Evolutionary conservation across 148 eudicot species (phyloP).

Genomic region (Heliosperma pusillum): DNA sequence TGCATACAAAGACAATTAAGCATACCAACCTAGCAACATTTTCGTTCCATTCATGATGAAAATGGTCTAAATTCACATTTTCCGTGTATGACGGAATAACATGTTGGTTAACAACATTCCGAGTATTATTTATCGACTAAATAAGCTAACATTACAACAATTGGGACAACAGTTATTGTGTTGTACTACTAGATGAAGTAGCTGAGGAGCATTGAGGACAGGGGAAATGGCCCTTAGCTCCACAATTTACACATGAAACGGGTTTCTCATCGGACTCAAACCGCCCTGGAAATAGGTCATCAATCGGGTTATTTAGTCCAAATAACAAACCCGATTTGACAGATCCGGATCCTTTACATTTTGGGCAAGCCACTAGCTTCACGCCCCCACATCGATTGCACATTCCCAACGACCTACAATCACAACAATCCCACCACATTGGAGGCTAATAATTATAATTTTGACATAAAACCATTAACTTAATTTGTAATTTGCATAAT

Average conservation of each 20-base stretch:
- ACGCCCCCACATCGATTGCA: conserved; percentile 80
- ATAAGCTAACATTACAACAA: not conserved
- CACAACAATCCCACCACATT: not conserved
- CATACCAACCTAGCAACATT: too few species aligned
- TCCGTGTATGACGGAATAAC: too few species aligned
- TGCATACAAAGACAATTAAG: too few species aligned
- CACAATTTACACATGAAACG: conserved; percentile 39
- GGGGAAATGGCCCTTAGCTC: conserved; percentile 47
- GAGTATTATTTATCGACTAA: too few species aligned
- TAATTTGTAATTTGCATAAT: too few species aligned
- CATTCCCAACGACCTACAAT: conserved; percentile 68
- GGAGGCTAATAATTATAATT: not conserved
- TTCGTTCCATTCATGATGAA: too few species aligned
- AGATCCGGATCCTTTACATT: conserved; percentile 60
- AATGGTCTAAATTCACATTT: too few species aligned
- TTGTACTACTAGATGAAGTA: not conserved
- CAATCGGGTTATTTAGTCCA: conserved; percentile 32
- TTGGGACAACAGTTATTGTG: not conserved
- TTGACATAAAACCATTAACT: too few species aligned
- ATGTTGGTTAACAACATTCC: too few species aligned
- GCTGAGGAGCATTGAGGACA: conserved; percentile 47
- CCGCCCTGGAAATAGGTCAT: conserved; percentile 24
- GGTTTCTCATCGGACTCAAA: conserved; percentile 23
- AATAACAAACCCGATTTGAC: conserved; percentile 44
- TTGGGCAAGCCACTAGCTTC: conserved; percentile 58